A percentile compares a stretch with the other conserved stretches of the same genome.
Evolutionary conservation across 73 alveolate genomes (phyloP).

Genomic region (Symbiodinium pilosum): DNA sequence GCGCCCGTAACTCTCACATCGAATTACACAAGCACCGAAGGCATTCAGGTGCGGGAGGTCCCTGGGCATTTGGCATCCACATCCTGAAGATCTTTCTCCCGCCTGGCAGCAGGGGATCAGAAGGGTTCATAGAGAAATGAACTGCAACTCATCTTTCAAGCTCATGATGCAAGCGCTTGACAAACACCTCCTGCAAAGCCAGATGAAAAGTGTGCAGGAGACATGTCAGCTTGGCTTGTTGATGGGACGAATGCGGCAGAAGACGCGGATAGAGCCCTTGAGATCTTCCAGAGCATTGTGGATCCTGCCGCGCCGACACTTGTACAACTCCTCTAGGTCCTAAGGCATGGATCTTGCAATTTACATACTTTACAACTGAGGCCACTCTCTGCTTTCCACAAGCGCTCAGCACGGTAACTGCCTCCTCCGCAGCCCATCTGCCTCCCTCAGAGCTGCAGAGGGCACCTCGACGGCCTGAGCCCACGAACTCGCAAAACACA

Average conservation of each 20-base stretch:
- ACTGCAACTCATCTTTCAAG: no score
- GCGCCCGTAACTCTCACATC: background rate
- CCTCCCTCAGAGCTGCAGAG: constrained; percentile 58
- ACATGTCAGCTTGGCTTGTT: constrained; percentile 19
- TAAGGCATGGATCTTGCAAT: no score
- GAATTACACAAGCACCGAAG: background rate
- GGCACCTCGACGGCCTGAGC: constrained; percentile 34
- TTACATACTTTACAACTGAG: no score
- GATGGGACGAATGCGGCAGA: constrained; percentile 92
- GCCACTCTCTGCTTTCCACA: no score
- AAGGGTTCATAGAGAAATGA: no score
- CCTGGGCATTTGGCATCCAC: constrained; percentile 13
- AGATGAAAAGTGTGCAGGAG: no score
- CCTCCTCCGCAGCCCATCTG: constrained; percentile 84
- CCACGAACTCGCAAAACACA: no score
- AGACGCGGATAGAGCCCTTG: constrained; percentile 91
- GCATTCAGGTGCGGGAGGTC: background rate
- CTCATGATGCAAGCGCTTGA: no score
- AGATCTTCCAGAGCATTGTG: constrained; percentile 84
- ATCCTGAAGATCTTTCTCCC: constrained; percentile 72
- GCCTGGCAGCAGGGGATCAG: constrained; percentile 13
- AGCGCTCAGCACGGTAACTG: no score
- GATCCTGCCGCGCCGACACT: constrained; percentile 8
- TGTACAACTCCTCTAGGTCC: no score
- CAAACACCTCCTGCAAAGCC: no score